Percentiles rank a stretch among this genome's conserved stretches.
phyloP scores from a whole-genome alignment of 2,329 filamentous ascomycete genomes.

The Alternaria sp. region DNA sequence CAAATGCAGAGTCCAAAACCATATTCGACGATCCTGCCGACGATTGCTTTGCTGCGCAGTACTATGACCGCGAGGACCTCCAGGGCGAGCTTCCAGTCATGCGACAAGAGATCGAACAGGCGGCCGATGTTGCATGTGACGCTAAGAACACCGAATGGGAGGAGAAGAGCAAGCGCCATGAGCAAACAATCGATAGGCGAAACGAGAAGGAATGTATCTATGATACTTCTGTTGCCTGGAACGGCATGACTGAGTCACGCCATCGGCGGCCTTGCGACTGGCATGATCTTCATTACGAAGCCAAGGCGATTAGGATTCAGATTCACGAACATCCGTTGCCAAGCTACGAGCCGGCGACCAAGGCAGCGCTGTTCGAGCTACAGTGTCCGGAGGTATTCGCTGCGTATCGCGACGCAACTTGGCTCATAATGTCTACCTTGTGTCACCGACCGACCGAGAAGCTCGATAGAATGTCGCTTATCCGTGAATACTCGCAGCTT shows the following conservation, averaged over 20 bases:
- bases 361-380: constrained; percentile 63
- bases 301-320: constrained; percentile 55
- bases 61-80: constrained; percentile 50
- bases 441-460: constrained; percentile 26
- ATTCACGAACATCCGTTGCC: constrained; percentile 63
- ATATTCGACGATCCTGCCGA: constrained; percentile 59
- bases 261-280: constrained; percentile 53
- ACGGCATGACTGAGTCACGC: constrained; percentile 13
- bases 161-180: constrained; percentile 31
- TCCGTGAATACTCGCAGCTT: constrained; percentile 50
- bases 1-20: constrained; percentile 38
- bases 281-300: constrained; percentile 52
- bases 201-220: constrained; percentile 43
- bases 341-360: constrained; percentile 41
- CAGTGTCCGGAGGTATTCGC: constrained; percentile 56
- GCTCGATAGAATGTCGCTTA: constrained; percentile 21
- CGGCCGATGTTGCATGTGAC: constrained; percentile 37
- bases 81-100: constrained; percentile 41
- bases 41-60: constrained; percentile 60
- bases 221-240: constrained; percentile 33
- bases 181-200: constrained; percentile 37
- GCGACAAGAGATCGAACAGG: constrained; percentile 46
- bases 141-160: constrained; percentile 55
- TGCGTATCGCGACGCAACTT: constrained; percentile 63
- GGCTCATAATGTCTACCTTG: constrained; percentile 56